Base-by-base conservation (phyloP, 179 eudicot genomes). In the Corrigiola litoralis region DNA sequence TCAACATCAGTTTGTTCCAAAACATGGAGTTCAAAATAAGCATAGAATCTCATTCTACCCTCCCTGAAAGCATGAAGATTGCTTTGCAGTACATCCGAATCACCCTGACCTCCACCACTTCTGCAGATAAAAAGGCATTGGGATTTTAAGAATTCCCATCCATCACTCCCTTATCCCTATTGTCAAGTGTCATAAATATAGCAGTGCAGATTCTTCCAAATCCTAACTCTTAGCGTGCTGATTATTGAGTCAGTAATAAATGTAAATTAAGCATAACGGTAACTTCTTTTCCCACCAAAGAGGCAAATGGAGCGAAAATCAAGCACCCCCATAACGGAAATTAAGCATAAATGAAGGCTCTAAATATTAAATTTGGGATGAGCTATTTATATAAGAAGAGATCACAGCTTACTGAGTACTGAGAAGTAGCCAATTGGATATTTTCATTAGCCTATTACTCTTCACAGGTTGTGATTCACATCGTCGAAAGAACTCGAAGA, bases 281-380 rank as follows among this genome's bases (percentile, higher is more conserved):
- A 47, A 38, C 27, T 2, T 12, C 10, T 34, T 10, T 16, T 32
- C 21, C 18, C 4, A 27, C 34, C 46, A 56, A 53, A 52, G 61
- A 40, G 36, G 32, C 66, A 64, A 25, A 24, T 34, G 28, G n/a
- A 50, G 25, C 49, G 53, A 52, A 52, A 66, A 59, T 68, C 13
- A 59, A 60, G 72, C 66, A 49, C 41, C 28, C 40, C 10, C 50
- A 36, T 68, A 38, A 54, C 51, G 57, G 28, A 63, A 57, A 68
- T 38, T 21, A 23, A 61, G 68, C 65, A 29, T 17, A 54, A 61
- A 61, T 56, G 23, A 25, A 20, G 65, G 61, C 58, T 29, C 37
- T 23, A 11, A 56, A 29, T 41, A 18, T 56, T 46, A 63, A 68
- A 58, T 38, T 63, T 40, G 53, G 17, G 55, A 47, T 31, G 27